Evolutionary conservation across 129 eudicot species (phyloP).

Genomic region (Solidago caesia): DNA sequence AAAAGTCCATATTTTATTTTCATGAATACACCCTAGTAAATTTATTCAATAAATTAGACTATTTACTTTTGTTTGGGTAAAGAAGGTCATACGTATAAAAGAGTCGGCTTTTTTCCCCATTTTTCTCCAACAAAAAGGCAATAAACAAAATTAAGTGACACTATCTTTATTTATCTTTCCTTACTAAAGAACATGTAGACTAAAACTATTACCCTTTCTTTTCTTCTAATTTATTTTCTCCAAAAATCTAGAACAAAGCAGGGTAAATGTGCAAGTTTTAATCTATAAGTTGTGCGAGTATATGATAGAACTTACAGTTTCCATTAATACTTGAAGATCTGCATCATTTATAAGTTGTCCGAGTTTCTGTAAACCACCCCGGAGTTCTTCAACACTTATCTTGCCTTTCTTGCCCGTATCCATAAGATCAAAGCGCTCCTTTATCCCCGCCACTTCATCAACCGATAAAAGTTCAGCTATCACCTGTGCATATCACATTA

Average conservation of each 20-base stretch:
- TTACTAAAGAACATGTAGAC: no score
- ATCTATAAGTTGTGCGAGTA: not conserved
- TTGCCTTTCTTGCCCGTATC: slow-evolving; percentile 62
- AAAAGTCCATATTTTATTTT: not conserved
- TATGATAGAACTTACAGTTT: slow-evolving; percentile 48
- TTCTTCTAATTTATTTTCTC: not conserved
- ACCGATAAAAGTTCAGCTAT: slow-evolving; percentile 71
- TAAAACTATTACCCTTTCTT: not conserved
- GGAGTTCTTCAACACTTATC: slow-evolving; percentile 63
- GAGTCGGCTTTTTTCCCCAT: not conserved
- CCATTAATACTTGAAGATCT: slow-evolving; percentile 67
- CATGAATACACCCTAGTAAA: not conserved
- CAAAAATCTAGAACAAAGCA: not conserved
- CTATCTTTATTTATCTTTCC: no score
- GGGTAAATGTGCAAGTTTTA: not conserved
- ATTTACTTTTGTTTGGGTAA: not conserved
- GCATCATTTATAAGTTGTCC: slow-evolving; percentile 64
- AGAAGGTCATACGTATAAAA: not conserved
- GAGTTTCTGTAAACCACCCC: slow-evolving; percentile 65
- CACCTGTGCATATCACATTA: slow-evolving; percentile 46
- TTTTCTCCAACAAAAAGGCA: not conserved
- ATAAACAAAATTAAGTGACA: no score
- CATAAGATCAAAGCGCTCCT: slow-evolving; percentile 75
- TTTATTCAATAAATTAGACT: not conserved
- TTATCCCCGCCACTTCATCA: slow-evolving; percentile 68